A percentile compares a stretch with the other conserved stretches of the same genome.
These are phyloP conservation scores for Alternaria sp. DNA, from an alignment of 2,329 filamentous ascomycete genomes.

Conservation along the genomic window DNA sequence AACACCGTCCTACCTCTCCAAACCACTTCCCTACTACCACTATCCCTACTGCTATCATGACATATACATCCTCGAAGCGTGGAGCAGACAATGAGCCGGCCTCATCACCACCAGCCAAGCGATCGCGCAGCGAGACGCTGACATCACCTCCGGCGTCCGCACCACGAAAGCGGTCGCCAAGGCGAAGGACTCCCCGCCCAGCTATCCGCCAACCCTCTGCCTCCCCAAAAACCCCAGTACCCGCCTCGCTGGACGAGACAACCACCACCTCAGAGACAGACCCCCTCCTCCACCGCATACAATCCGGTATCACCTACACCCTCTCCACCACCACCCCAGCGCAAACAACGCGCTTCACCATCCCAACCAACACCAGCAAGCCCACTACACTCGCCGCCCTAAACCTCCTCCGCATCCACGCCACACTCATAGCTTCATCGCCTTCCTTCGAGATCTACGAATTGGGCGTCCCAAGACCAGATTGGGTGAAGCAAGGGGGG, in stretches of 20 bases:
- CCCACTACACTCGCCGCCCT: not conserved
- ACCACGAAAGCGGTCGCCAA: not conserved
- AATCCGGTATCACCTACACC: conserved; percentile 3
- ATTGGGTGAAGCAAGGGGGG: conserved; percentile 4
- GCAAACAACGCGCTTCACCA: conserved; percentile 13
- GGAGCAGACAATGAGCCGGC: not conserved
- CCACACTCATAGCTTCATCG: not conserved
- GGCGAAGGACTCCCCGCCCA: not conserved
- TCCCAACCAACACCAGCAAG: not conserved
- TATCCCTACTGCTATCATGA: not conserved
- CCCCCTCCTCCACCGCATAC: conserved; percentile 5
- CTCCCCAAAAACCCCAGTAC: not conserved
- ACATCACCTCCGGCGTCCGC: not conserved
- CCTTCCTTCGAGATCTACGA: not conserved
- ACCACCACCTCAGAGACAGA: not conserved
- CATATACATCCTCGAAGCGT: not conserved
- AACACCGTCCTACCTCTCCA: not conserved
- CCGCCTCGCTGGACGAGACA: not conserved
- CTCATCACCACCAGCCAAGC: not conserved
- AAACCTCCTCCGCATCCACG: not conserved
- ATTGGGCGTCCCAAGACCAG: conserved; percentile 5
- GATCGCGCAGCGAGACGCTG: not conserved
- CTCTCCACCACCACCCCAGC: not conserved
- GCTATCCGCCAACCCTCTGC: not conserved
- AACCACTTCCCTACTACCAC: not conserved